Evolutionary conservation across 2,329 filamentous ascomycete genomes (phyloP).

Genomic region (Fusarium nurragi): DNA sequence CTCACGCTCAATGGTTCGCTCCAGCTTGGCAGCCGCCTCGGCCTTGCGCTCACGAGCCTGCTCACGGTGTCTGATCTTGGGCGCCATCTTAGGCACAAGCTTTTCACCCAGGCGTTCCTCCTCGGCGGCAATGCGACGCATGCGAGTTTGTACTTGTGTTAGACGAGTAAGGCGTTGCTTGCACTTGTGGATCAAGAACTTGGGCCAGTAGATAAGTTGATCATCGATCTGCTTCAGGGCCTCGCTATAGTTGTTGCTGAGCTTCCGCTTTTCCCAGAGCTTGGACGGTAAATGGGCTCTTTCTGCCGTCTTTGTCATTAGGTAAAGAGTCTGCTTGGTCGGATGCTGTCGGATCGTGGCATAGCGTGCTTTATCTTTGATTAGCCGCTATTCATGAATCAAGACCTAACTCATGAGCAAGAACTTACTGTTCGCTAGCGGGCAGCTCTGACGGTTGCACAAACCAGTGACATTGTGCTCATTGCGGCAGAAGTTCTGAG

Average conservation of each 20-base stretch:
- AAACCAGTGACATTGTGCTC: slow-evolving; percentile 88
- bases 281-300: slow-evolving; percentile 88
- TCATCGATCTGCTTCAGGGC: slow-evolving; percentile 89
- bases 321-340: no score
- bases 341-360: slow-evolving; percentile 91
- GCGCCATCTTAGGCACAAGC: slow-evolving; percentile 87
- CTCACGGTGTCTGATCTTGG: slow-evolving; percentile 84
- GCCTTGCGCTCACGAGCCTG: slow-evolving; percentile 79
- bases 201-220: slow-evolving; percentile 90
- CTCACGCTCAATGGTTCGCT: slow-evolving; percentile 94
- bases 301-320: slow-evolving; percentile 97
- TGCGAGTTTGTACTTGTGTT: slow-evolving; percentile 87
- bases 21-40: slow-evolving; percentile 88
- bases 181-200: slow-evolving; percentile 92
- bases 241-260: slow-evolving; percentile 89
- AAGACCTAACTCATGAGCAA: not conserved
- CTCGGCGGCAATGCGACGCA: slow-evolving; percentile 84
- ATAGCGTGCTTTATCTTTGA: slow-evolving; percentile 77
- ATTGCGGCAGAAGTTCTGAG: slow-evolving; percentile 94
- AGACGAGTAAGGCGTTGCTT: slow-evolving; percentile 94
- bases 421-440: slow-evolving; percentile 73
- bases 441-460: slow-evolving; percentile 88
- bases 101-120: slow-evolving; percentile 90
- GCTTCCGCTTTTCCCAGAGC: slow-evolving; percentile 92
- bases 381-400: not conserved